Percentiles rank a stretch among this genome's conserved stretches.
Conservation (phyloP, 306 rosid genomes). For the Alnus glutinosa region DNA sequence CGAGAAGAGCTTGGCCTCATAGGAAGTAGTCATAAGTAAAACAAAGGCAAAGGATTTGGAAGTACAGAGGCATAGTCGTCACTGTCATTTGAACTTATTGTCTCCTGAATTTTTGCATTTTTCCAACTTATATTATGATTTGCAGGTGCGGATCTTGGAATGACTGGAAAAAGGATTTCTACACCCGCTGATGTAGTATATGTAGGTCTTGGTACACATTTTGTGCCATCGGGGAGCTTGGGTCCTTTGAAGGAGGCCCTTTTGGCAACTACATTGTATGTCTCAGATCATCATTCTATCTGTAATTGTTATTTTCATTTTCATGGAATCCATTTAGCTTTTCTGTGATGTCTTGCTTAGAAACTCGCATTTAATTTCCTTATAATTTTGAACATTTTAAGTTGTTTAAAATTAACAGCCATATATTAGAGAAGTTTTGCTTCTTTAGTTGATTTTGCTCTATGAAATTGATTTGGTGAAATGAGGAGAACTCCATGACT, state of each 20-base stretch:
- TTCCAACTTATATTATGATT: not conserved
- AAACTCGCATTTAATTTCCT: not conserved
- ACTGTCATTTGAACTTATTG: not conserved
- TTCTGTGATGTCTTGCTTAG: not conserved
- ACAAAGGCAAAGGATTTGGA: constrained; percentile 5
- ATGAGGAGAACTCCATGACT: constrained; percentile 13
- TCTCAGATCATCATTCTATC: constrained; percentile 23
- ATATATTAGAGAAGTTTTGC: not conserved
- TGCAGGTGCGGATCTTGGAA: constrained; percentile 91
- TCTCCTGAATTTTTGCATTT: not conserved
- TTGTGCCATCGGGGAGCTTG: constrained; percentile 82
- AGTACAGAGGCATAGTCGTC: constrained; percentile 7
- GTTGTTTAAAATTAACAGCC: not conserved
- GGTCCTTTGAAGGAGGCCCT: constrained; percentile 82
- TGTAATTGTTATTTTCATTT: constrained; percentile 13
- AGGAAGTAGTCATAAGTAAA: constrained; percentile 3
- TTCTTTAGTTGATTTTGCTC: not conserved
- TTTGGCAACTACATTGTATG: constrained; percentile 77
- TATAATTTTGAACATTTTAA: not conserved
- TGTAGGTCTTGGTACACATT: constrained; percentile 92
- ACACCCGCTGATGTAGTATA: constrained; percentile 87
- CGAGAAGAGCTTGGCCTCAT: constrained; percentile 13
- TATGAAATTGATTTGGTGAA: constrained; percentile 1
- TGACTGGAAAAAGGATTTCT: constrained; percentile 89
- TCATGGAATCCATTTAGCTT: not conserved